Conservation (phyloP, 345 rosid species). For the Cardamine occulta region DNA sequence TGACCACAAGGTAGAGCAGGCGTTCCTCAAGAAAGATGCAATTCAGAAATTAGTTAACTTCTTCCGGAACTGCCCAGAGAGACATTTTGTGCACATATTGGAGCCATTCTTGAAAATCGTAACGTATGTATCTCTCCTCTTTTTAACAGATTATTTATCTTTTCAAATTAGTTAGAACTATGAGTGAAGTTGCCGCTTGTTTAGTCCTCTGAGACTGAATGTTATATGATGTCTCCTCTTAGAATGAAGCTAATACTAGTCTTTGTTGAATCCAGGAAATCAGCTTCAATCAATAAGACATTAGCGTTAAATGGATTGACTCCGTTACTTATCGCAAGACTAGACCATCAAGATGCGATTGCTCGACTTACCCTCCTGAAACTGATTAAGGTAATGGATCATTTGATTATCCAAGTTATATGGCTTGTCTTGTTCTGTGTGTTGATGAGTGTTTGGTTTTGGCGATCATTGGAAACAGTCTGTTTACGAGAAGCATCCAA, state of each 20-base stretch:
- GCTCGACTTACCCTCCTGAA: slow-evolving; percentile 94
- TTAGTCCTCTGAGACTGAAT: background rate
- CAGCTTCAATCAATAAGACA: slow-evolving; percentile 85
- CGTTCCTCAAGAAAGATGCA: slow-evolving; percentile 88
- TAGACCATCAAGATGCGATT: slow-evolving; percentile 96
- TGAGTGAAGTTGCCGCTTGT: slow-evolving; percentile 12
- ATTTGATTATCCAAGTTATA: slow-evolving; percentile 8
- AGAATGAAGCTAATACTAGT: slow-evolving; percentile 48
- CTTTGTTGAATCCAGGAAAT: slow-evolving; percentile 73
- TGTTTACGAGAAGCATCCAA: slow-evolving; percentile 97
- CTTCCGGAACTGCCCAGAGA: slow-evolving; percentile 94
- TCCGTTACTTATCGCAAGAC: slow-evolving; percentile 77
- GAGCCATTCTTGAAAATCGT: slow-evolving; percentile 98
- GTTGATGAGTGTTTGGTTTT: slow-evolving; percentile 32
- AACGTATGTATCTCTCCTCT: slow-evolving; percentile 57
- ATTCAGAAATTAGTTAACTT: slow-evolving; percentile 85
- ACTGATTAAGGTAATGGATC: slow-evolving; percentile 78
- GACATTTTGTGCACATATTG: slow-evolving; percentile 89
- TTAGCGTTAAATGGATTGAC: slow-evolving; percentile 95
- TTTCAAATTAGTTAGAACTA: slow-evolving; percentile 13
- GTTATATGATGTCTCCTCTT: slow-evolving; percentile 12
- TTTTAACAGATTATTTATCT: background rate
- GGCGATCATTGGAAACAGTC: slow-evolving; percentile 56
- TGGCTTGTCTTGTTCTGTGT: slow-evolving; percentile 44
- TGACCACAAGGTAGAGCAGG: slow-evolving; percentile 95